Percentiles rank a stretch among this genome's conserved stretches.
phyloP scores from a whole-genome alignment of 176 grass and related monocot species.

The Bonia amplexicaulis region DNA sequence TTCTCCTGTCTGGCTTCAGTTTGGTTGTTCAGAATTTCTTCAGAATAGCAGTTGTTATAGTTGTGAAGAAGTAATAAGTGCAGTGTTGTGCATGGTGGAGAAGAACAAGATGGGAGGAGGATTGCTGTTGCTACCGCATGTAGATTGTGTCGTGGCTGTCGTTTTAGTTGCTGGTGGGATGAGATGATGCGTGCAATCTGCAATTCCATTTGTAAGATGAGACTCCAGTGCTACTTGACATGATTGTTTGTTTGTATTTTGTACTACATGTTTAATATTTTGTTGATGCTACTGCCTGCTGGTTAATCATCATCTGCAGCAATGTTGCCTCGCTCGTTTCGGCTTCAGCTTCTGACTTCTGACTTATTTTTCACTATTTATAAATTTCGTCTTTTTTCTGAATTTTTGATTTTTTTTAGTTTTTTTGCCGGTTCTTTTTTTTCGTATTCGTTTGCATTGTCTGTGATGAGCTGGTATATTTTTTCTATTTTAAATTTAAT shows the following conservation, averaged over 20 bases:
- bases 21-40: constrained; percentile 10
- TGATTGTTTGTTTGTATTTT: constrained; percentile 8
- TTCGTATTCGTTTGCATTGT: no score
- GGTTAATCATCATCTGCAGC: neutral
- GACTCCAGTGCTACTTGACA: neutral
- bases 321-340: no score
- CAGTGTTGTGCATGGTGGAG: constrained; percentile 9
- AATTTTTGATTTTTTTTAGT: no score
- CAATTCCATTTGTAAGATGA: constrained; percentile 14
- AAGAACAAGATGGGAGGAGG: neutral
- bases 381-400: no score
- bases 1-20: neutral
- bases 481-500: no score
- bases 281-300: neutral
- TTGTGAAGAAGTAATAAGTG: constrained; percentile 7
- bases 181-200: neutral
- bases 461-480: no score
- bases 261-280: neutral
- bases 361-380: no score
- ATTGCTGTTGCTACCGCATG: neutral
- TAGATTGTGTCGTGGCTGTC: neutral
- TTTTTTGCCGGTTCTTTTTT: no score
- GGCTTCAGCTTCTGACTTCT: no score
- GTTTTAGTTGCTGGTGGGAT: neutral
- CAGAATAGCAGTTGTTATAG: neutral